Evolutionary conservation across 192 early-diverging fungal species (phyloP), one percentile per base, ranked within the genome.

Genomic region (Entomortierella lignicola): DNA sequence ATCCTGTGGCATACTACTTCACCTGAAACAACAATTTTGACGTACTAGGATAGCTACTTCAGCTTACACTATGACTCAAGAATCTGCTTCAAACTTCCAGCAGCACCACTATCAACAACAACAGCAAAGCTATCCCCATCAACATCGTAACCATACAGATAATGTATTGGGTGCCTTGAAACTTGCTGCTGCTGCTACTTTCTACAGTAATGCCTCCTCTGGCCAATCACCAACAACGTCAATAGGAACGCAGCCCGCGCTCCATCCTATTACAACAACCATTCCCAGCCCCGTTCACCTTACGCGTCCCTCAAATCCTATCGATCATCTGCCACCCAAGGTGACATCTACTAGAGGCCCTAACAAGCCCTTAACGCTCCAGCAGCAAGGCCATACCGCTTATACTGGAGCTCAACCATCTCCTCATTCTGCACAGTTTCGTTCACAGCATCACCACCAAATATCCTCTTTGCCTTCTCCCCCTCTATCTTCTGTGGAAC

Each of bases 401-500:
- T 2, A 8, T 13, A n/a, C 52, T 51, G 42, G 39, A 4, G 50
- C 58, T 41, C 43, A 58, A 37, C 31, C 61, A 11, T 57, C 55
- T 21, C 55, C 70, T 25, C 55, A 63, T 12, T 50, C 60, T 26
- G 59, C 63, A 44, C 50, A 44, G 4, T 63, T 63, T n/a, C 61
- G 61, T 26, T 0, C 56, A 10, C 55, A 50, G 4, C 70, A 63
- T 21, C 55, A 48, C 10, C 69, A 63, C 39, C 55, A 51, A 17
- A 52, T 64, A 0, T 65, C 63, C 17, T 73, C 71, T 26, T 50
- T 66, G 32, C 63, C 71, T 48, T 73, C 71, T 29, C 71, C 71
- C 60, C 63, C 71, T 3, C 54, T 73, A 8, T 66, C 71, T 37
- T 73, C 71, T 13, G 55, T 60, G 10, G 63, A 64, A 55, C 62